These are phyloP conservation scores for Phytophthora litchii DNA, from an alignment of 352 stramenopile genomes.

Conservation along the genomic window DNA sequence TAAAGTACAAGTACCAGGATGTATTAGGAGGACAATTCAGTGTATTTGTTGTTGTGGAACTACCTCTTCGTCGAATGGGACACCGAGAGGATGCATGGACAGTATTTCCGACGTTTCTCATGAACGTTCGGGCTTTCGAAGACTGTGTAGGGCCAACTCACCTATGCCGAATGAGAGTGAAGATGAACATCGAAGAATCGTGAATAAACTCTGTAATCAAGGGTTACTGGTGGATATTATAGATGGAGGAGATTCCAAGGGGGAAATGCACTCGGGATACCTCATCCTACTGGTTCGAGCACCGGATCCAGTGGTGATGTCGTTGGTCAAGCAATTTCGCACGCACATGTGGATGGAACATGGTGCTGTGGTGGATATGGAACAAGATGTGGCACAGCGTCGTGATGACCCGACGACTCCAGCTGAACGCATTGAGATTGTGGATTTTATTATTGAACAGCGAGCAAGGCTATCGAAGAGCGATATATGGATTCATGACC, in stretches of 20 bases:
- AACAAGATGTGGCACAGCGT: constrained; percentile 67
- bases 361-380: constrained; percentile 78
- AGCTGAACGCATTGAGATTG: constrained; percentile 84
- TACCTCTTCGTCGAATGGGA: constrained; percentile 3
- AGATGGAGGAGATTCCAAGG: constrained; percentile 78
- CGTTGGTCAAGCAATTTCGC: constrained; percentile 67
- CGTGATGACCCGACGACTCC: constrained; percentile 67
- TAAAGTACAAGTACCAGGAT: constrained; percentile 51
- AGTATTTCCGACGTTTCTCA: constrained; percentile 39
- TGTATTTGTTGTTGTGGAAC: constrained; percentile 46
- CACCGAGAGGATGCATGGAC: constrained; percentile 27
- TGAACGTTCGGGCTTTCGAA: constrained; percentile 62
- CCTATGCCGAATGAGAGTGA: constrained; percentile 65
- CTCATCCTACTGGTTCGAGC: constrained; percentile 79
- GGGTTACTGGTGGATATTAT: constrained; percentile 85
- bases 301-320: constrained; percentile 61
- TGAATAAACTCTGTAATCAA: constrained; percentile 76
- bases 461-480: constrained; percentile 58
- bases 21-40: constrained; percentile 30
- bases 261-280: constrained; percentile 83
- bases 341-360: constrained; percentile 83
- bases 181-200: constrained; percentile 81
- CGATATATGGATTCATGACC: constrained; percentile 79
- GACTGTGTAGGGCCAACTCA: constrained; percentile 65
- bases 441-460: constrained; percentile 86